Percentiles rank a stretch among this genome's conserved stretches.
Conservation (phyloP, 2,329 filamentous ascomycete species). For the Zymoseptoria pseudotritici region DNA sequence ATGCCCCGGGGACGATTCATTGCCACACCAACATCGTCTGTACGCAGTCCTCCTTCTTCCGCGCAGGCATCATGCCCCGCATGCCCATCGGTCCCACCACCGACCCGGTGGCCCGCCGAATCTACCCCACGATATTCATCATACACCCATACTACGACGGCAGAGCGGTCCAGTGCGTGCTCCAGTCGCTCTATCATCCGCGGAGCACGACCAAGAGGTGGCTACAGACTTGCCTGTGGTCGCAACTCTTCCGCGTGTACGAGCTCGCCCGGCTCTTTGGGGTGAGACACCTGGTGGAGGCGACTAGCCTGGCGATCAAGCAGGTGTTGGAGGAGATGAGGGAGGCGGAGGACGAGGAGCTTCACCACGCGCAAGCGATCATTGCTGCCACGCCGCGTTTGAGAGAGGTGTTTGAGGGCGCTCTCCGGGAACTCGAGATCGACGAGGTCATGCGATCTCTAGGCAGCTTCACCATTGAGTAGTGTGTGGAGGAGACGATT, state of each 20-base stretch:
- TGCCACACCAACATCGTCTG: background rate
- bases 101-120: background rate
- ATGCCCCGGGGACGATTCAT: background rate
- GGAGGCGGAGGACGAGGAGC: background rate
- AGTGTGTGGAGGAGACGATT: background rate
- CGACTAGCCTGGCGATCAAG: background rate
- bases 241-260: background rate
- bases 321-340: background rate
- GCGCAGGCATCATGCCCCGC: too few species aligned
- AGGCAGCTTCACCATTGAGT: background rate
- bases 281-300: background rate
- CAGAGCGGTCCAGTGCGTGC: background rate
- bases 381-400: background rate
- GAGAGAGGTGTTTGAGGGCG: background rate
- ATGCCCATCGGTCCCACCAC: background rate
- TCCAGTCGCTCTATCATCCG: background rate
- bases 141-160: background rate
- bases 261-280: background rate
- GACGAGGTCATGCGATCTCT: background rate
- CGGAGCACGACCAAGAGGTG: background rate
- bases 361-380: background rate
- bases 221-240: background rate
- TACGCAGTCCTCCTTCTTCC: background rate
- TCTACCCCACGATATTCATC: background rate
- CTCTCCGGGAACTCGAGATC: background rate